Percentiles rank a stretch among this genome's conserved stretches.
These are phyloP conservation scores for Lasiosphaeria hispida DNA, from an alignment of 495 filamentous ascomycete species.

Conservation along the genomic window DNA sequence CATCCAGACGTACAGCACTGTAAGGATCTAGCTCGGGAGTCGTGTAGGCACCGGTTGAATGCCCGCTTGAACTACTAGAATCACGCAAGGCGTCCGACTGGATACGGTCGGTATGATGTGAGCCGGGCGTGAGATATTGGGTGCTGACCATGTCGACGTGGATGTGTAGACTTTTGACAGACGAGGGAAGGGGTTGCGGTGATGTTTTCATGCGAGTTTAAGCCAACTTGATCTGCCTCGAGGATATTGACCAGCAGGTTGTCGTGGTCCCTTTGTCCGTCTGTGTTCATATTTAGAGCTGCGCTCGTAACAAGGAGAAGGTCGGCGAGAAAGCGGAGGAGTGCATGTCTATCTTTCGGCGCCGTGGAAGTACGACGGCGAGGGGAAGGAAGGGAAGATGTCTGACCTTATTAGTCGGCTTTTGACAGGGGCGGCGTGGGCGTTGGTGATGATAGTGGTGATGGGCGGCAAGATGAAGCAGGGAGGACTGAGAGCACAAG, in stretches of 20 bases:
- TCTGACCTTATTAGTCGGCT: constrained; percentile 14
- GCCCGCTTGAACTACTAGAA: constrained; percentile 18
- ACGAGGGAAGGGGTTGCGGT: constrained; percentile 14
- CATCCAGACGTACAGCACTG: constrained; percentile 29
- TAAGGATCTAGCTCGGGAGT: constrained; percentile 30
- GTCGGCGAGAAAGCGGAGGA: background rate
- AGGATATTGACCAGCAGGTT: constrained; percentile 20
- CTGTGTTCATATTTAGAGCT: constrained; percentile 1
- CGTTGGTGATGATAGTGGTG: background rate
- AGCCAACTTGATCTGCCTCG: constrained; percentile 17
- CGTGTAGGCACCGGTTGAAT: constrained; percentile 24
- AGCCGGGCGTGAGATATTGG: constrained; percentile 29
- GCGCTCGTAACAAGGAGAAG: background rate
- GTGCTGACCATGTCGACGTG: constrained; percentile 31
- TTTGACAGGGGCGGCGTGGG: background rate
- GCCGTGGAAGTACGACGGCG: background rate
- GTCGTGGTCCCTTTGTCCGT: constrained; percentile 18
- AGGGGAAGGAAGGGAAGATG: background rate
- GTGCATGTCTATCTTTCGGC: background rate
- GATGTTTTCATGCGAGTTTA: constrained; percentile 22
- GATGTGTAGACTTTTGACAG: constrained; percentile 21
- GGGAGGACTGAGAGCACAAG: background rate
- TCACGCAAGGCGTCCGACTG: constrained; percentile 23
- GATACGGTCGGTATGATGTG: constrained; percentile 21
- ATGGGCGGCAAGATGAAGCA: background rate